Evolutionary conservation across 2,329 filamentous ascomycete species (phyloP), one percentile per base, ranked within the genome.

Genomic region (Pyrenochaeta sp.): DNA sequence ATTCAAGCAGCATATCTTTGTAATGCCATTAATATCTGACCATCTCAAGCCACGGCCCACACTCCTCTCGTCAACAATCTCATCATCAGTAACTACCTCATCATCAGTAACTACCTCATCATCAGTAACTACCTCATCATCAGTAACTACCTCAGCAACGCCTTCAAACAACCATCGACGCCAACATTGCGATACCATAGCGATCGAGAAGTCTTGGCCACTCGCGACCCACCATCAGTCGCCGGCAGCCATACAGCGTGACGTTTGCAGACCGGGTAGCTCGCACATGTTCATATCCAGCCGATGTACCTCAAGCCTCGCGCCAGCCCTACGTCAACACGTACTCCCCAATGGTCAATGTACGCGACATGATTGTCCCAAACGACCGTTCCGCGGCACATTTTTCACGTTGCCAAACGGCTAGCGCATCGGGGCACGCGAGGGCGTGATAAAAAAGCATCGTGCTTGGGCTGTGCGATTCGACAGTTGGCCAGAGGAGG

Each of bases 321-420:
- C 39, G 32, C 44, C 50, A 47, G 50, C 50, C 50, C 31, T 48
- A 32, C 35, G 39, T 15, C 23, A 35, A 12, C 14, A 21, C 23
- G 9, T 9, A 27, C 4, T 4, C 9, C 23, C 23, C 23, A 36
- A 7, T 3, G 4, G 15, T 6, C 14, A 20, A 9, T 14, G 2
- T 27, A 32, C 20, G 45, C 45, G 33, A 49, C 30, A 29, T 52
- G 40, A 49, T 54, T 49, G 51, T 27, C 17, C 39, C 20, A 20
- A 36, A 17, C 11, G 37, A 29, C n/a, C 30, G 30, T 29, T 37
- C 47, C 36, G 21, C 33, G 15, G 39, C 39, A 44, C 36, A 23
- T 41, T 7, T n/a, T 17, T 10, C 31, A 27, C 7, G 11, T 7
- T 23, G 42, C 31, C 17, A 18, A n/a, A n/a, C 4, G 7, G 10